Base-by-base conservation (phyloP, 768 basidiomycete genomes). In the Tylopilus felleus region DNA sequence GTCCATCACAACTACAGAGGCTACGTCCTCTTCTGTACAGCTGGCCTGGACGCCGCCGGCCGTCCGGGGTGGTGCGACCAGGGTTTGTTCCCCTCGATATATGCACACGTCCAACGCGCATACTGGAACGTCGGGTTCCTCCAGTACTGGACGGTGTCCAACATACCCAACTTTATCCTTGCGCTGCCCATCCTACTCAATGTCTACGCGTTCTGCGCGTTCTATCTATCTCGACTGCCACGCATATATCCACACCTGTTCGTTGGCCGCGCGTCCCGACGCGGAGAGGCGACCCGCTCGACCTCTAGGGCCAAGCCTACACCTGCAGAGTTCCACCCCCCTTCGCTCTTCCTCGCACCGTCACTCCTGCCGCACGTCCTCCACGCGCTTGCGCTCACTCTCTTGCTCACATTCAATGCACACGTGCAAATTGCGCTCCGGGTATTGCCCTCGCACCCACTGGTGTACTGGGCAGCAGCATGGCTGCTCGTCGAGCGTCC, bases 61-160 rank as follows among this genome's bases (percentile, higher is more conserved):
- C 58, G 63, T 27, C 68, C 74, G 9, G 63, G 48, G 5, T 98
- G 95, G 95, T 98, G 96, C 70, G 49, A 67, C 3, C 51, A 19
- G 6, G 54, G 66, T 0, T 38, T 65, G 22, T 63, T 83, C 6
- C 93, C 93, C 0, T 81, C 83, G 14, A 83, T 92, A 51, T 99
- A 98, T 69, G 73, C 81, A 10, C 81, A 91, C 64, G 88, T 89
- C 2, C 96, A 99, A 67, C 72, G 72, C 5, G 75, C 79, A 49
- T 98, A 98, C 69, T 99, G 96, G 97, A 77, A 88, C 65, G 74
- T 80, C 41, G 93, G 95, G 16, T 82, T 95, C 59, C 70, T 99
- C 56, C 81, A 77, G 3, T 98, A 98, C 70, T 99, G 92, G 92
- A 86, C 86, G 0, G 56, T 74, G 22, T 72, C 79, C 28, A 95